Base-by-base conservation (phyloP, 345 rosid species). In the Lepidium didymum region DNA sequence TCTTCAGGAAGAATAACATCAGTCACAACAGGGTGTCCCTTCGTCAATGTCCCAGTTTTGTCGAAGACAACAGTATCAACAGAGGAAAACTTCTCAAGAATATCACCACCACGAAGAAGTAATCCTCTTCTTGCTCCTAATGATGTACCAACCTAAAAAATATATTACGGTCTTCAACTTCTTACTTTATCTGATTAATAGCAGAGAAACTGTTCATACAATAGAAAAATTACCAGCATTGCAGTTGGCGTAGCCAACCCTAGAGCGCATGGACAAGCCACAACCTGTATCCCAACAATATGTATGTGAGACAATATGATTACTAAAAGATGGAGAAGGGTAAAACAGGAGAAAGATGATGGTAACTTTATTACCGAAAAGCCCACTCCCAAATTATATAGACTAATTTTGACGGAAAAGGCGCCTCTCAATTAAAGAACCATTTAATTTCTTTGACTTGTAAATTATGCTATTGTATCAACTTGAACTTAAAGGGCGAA, bases 221-320 rank as follows among this genome's bases (percentile, higher is more conserved):
- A 54, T 25, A 67, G 64, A 75, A 67, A 71, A 16, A 40, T 62
- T 85, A 89, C 96, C 86, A 93, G 87, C 84, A 93, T 92, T 52
- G 98, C 98, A 37, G 98, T 93, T 55, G 98, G 98, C 37, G 98
- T 90, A 69, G 98, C 97, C 77, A 93, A 81, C 74, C 98, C 98
- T 61, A 93, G 96, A 64, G 98, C 98, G 78, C 98, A 88, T 49
- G 98, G 98, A 85, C 98, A 93, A 73, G 98, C 97, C 81, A 90
- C 81, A 78, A 93, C 98, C 98, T 93, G 83, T 38, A 68, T 57
- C 69, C 74, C 65, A 18, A 75, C 2, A 45, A 31, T 23, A 60
- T 57, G 73, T 82, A 57, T 66, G 50, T 56, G 35, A 63, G 64
- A 37, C 42, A 45, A 23, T 16, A 49, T 21, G 46, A 47, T 46